phyloP scores from a whole-genome alignment of 306 rosid species.

The Inga leiocalycina region DNA sequence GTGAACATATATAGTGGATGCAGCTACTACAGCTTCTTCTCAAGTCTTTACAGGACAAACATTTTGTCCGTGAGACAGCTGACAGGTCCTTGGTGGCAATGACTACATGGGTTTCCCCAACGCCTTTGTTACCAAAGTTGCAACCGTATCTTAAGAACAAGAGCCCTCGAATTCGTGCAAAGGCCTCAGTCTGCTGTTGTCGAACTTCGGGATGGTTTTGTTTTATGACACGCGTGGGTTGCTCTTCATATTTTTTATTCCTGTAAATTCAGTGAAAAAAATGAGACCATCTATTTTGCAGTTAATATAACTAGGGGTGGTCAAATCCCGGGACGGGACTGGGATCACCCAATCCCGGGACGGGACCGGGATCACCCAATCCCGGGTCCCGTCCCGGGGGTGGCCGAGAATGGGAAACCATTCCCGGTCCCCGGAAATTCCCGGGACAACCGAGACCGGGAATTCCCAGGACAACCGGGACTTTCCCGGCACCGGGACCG shows the following conservation, averaged over 20 bases:
- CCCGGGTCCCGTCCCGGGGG: too few relatives aligned
- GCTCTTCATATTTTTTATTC: slow-evolving; percentile 36
- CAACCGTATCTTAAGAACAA: slow-evolving; percentile 79
- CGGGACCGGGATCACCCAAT: too few relatives aligned
- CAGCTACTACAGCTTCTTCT: slow-evolving; percentile 96
- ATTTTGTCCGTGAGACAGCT: slow-evolving; percentile 95
- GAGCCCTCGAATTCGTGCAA: slow-evolving; percentile 91
- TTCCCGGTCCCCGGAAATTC: too few relatives aligned
- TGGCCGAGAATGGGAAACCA: too few relatives aligned
- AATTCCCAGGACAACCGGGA: too few relatives aligned
- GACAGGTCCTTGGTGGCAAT: slow-evolving; percentile 80
- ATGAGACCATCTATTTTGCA: slow-evolving; percentile 41
- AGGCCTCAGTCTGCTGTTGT: slow-evolving; percentile 85
- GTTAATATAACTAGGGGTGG: too few relatives aligned
- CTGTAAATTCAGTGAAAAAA: slow-evolving; percentile 64
- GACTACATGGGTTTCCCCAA: slow-evolving; percentile 82
- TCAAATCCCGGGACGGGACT: too few relatives aligned
- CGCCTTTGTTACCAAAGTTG: slow-evolving; percentile 76
- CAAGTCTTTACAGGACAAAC: slow-evolving; percentile 93
- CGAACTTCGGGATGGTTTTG: slow-evolving; percentile 70
- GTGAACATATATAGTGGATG: slow-evolving; percentile 30
- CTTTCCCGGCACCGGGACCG: too few relatives aligned
- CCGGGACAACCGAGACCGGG: too few relatives aligned
- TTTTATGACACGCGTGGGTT: slow-evolving; percentile 66
- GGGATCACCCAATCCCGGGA: too few relatives aligned